Conservation (phyloP, 345 rosid species). For the Bruguiera sexangula region DNA sequence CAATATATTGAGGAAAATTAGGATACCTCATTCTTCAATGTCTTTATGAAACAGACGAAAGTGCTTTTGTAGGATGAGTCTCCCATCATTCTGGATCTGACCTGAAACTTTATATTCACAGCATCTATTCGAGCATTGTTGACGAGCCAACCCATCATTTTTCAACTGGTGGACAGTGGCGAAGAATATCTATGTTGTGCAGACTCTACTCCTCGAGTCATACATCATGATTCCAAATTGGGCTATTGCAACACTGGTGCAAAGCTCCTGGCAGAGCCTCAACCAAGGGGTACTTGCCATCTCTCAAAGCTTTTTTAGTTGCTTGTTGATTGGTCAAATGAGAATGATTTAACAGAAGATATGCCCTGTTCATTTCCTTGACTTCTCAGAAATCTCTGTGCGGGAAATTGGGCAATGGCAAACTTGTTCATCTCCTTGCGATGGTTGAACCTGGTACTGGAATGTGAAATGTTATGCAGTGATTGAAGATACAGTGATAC, state of each 20-base stretch:
- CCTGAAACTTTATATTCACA: slow-evolving; percentile 45
- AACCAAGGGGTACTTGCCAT: slow-evolving; percentile 1
- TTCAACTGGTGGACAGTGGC: slow-evolving; percentile 2
- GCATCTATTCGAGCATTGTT: neutral
- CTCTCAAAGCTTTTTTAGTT: neutral
- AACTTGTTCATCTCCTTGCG: slow-evolving; percentile 9
- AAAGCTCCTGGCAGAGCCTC: slow-evolving; percentile 5
- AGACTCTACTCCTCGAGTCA: slow-evolving; percentile 1
- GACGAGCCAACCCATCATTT: neutral
- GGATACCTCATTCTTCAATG: slow-evolving; percentile 77
- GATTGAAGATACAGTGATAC: neutral
- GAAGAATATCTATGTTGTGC: neutral
- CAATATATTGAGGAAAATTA: neutral
- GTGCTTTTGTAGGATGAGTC: slow-evolving; percentile 87
- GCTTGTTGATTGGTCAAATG: too few species aligned
- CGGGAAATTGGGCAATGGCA: too few species aligned
- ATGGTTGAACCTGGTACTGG: slow-evolving; percentile 2
- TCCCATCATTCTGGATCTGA: slow-evolving; percentile 99
- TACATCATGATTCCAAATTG: neutral
- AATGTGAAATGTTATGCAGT: slow-evolving; percentile 10
- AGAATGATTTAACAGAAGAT: too few species aligned
- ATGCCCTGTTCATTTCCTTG: too few species aligned
- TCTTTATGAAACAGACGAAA: slow-evolving; percentile 81
- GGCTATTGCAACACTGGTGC: slow-evolving; percentile 15
- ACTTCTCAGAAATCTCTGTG: too few species aligned